A percentile compares a stretch with the other conserved stretches of the same genome.
Evolutionary conservation across 169 alveolate species (phyloP).

Genomic region (Ichthyophthirius multifiliis): DNA sequence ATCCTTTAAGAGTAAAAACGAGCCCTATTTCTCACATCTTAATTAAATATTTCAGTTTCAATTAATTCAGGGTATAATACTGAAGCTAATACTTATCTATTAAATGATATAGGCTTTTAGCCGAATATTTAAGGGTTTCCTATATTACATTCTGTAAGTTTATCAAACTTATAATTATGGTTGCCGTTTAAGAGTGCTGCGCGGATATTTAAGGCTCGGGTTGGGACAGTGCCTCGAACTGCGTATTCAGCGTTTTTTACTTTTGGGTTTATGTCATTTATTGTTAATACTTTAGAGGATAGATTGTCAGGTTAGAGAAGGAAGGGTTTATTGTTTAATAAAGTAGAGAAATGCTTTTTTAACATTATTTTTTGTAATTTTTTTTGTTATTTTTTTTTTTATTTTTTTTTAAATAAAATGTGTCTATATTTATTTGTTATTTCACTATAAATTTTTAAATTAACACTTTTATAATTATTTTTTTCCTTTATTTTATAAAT

Average conservation of each 20-base stretch:
- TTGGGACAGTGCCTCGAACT: constrained; percentile 70
- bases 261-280: constrained; percentile 25
- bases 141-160: constrained; percentile 55
- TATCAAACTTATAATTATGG: constrained; percentile 50
- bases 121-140: constrained; percentile 78
- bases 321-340: too few relatives aligned
- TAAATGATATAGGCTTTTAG: constrained; percentile 62
- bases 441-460: too few relatives aligned
- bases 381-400: too few relatives aligned
- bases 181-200: constrained; percentile 50
- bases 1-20: constrained; percentile 27
- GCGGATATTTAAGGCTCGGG: constrained; percentile 55
- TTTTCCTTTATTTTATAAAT: too few relatives aligned
- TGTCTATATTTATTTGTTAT: too few relatives aligned
- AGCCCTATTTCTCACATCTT: constrained; percentile 68
- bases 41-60: constrained; percentile 15
- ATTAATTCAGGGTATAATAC: constrained; percentile 31
- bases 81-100: constrained; percentile 61
- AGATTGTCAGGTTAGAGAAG: too few relatives aligned
- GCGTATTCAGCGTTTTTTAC: constrained; percentile 68
- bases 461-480: too few relatives aligned
- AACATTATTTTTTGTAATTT: too few relatives aligned
- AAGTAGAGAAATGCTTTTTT: too few relatives aligned
- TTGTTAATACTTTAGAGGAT: constrained; percentile 3
- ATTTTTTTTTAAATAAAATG: too few relatives aligned